Evolutionary conservation across 2,329 filamentous ascomycete genomes (phyloP).

Genomic region (Parascedosporium putredinis): DNA sequence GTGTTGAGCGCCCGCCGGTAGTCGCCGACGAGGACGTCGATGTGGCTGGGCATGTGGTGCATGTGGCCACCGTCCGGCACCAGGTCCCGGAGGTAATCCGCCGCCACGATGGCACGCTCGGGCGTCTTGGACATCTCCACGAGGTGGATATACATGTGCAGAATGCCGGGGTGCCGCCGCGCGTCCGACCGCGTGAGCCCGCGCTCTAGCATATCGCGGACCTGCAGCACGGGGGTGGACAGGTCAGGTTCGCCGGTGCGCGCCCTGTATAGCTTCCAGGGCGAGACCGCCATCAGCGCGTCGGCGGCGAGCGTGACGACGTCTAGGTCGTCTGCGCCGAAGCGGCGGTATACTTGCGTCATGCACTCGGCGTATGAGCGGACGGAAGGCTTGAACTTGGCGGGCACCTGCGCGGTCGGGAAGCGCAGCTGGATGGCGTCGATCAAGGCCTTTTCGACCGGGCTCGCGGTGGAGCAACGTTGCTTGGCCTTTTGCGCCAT

Average conservation of each 20-base stretch:
- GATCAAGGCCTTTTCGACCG: slow-evolving; percentile 38
- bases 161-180: slow-evolving; percentile 53
- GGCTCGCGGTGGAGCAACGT: slow-evolving; percentile 23
- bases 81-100: slow-evolving; percentile 51
- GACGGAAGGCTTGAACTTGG: slow-evolving; percentile 46
- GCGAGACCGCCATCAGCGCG: slow-evolving; percentile 37
- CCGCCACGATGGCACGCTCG: slow-evolving; percentile 50
- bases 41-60: slow-evolving; percentile 67
- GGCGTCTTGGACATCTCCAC: slow-evolving; percentile 66
- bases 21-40: slow-evolving; percentile 64
- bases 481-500: slow-evolving; percentile 35
- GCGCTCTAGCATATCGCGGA: slow-evolving; percentile 21
- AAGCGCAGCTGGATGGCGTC: slow-evolving; percentile 52
- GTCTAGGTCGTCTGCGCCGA: slow-evolving; percentile 30
- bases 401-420: slow-evolving; percentile 34
- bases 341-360: slow-evolving; percentile 22
- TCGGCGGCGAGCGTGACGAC: slow-evolving; percentile 27
- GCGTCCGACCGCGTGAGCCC: slow-evolving; percentile 41
- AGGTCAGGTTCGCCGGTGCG: slow-evolving; percentile 20
- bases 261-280: slow-evolving; percentile 34
- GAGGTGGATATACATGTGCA: slow-evolving; percentile 68
- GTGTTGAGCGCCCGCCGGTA: slow-evolving; percentile 56
- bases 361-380: slow-evolving; percentile 29
- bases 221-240: slow-evolving; percentile 8
- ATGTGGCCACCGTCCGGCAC: slow-evolving; percentile 62